Evolutionary conservation across 2,329 filamentous ascomycete species (phyloP).

Genomic region (Fusarium bactridioides): DNA sequence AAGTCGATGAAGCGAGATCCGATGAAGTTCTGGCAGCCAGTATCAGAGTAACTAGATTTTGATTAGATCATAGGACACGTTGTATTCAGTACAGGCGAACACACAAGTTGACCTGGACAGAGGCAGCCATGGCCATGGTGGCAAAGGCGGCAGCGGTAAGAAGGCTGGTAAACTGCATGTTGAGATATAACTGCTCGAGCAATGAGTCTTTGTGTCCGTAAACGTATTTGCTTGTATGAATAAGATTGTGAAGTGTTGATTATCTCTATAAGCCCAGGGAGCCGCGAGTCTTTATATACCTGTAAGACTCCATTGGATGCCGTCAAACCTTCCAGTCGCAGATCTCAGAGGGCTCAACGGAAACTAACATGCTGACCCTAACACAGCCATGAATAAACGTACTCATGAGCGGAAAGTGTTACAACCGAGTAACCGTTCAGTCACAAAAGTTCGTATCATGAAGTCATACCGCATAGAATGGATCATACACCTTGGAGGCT

Average conservation of each 20-base stretch:
- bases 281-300: not conserved
- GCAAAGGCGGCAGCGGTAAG: not conserved
- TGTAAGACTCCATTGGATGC: no score
- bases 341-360: accelerated
- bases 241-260: not conserved
- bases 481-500: accelerated
- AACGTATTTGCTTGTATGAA: not conserved
- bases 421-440: not conserved
- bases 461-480: accelerated
- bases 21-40: conserved; percentile 3
- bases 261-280: accelerated
- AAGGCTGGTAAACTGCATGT: not conserved
- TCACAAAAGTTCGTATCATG: not conserved
- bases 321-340: accelerated
- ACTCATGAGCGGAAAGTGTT: not conserved
- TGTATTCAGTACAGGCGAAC: accelerated
- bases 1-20: conserved; percentile 4
- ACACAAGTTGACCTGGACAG: conserved; percentile 6
- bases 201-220: accelerated
- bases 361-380: accelerated
- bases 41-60: not conserved
- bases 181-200: not conserved
- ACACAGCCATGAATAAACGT: not conserved
- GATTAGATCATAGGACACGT: accelerated
- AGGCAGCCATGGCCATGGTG: not conserved